A percentile compares a stretch with the other conserved stretches of the same genome.
Conservation (phyloP, 2,329 filamentous ascomycete species). For the Pseudopyricularia cyperi region DNA sequence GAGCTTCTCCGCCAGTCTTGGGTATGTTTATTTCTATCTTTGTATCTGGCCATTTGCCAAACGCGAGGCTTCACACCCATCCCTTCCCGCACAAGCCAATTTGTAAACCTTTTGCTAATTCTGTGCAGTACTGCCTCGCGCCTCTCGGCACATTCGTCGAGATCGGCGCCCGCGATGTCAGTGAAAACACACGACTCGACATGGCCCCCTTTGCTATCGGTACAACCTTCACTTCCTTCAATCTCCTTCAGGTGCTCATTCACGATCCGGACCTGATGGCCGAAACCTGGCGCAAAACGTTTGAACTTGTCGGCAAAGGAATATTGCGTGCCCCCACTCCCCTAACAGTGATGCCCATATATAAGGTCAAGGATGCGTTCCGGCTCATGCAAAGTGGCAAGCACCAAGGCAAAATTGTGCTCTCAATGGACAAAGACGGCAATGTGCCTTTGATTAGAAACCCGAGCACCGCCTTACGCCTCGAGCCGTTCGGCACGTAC, state of each 20-base stretch:
- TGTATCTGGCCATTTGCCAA: neutral
- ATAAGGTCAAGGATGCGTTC: neutral
- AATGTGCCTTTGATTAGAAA: neutral
- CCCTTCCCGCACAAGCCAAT: no score
- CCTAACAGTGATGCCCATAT: neutral
- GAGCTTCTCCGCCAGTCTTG: neutral
- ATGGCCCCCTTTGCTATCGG: neutral
- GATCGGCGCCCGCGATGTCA: neutral
- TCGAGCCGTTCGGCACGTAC: slow-evolving; percentile 8
- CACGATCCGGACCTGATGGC: neutral
- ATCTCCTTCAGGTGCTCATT: neutral
- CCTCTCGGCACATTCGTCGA: neutral
- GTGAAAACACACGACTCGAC: neutral
- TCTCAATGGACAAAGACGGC: neutral
- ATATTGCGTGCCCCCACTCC: neutral
- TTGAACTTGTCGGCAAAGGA: neutral
- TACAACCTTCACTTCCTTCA: neutral
- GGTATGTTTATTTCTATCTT: neutral
- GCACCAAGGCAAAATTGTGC: neutral
- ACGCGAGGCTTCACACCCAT: no score
- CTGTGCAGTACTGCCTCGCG: slow-evolving; percentile 12
- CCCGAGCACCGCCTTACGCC: neutral
- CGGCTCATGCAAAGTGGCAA: neutral
- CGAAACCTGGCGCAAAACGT: neutral
- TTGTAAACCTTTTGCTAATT: no score